A percentile compares a stretch with the other conserved stretches of the same genome.
These are phyloP conservation scores for Mycena vitilis DNA, from an alignment of 768 basidiomycete genomes.

Conservation along the genomic window DNA sequence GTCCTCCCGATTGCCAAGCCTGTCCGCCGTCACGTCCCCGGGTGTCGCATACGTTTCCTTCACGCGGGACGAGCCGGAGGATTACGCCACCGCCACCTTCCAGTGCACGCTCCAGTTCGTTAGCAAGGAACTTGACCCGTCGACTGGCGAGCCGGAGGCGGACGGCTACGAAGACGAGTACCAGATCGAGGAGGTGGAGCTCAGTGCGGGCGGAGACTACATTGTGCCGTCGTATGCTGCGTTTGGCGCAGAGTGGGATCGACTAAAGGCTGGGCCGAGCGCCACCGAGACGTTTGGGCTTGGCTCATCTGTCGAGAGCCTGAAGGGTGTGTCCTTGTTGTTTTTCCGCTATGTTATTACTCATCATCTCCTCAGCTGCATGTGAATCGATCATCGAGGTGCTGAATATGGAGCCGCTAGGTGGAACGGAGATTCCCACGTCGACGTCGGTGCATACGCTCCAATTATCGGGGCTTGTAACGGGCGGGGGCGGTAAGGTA, in stretches of 20 bases:
- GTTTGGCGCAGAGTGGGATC: conserved; percentile 96
- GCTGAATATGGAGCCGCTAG: conserved; percentile 96
- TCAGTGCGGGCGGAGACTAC: conserved; percentile 93
- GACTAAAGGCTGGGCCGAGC: conserved; percentile 79
- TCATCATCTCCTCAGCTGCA: conserved; percentile 69
- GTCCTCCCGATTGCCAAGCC: conserved; percentile 85
- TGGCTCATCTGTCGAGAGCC: conserved; percentile 84
- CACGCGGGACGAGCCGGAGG: conserved; percentile 80
- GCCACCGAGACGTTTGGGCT: conserved; percentile 95
- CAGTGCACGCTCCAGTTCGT: conserved; percentile 92
- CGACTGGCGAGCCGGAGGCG: conserved; percentile 94
- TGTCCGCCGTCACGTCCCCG: conserved; percentile 79
- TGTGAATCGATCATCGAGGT: conserved; percentile 97
- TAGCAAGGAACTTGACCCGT: conserved; percentile 97
- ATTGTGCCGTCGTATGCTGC: conserved; percentile 95
- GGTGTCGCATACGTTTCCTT: conserved; percentile 94
- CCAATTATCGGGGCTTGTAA: conserved; percentile 90
- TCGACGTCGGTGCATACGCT: conserved; percentile 93
- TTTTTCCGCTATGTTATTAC: conserved; percentile 27
- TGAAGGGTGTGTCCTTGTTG: conserved; percentile 78
- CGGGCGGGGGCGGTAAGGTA: conserved; percentile 96
- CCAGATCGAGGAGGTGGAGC: conserved; percentile 94
- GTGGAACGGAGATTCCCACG: conserved; percentile 86
- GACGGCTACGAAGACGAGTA: conserved; percentile 99
- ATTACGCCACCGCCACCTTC: conserved; percentile 88